These are phyloP conservation scores for Backusella tuberculispora DNA, from an alignment of 192 early-diverging fungal species.

Conservation along the genomic window DNA sequence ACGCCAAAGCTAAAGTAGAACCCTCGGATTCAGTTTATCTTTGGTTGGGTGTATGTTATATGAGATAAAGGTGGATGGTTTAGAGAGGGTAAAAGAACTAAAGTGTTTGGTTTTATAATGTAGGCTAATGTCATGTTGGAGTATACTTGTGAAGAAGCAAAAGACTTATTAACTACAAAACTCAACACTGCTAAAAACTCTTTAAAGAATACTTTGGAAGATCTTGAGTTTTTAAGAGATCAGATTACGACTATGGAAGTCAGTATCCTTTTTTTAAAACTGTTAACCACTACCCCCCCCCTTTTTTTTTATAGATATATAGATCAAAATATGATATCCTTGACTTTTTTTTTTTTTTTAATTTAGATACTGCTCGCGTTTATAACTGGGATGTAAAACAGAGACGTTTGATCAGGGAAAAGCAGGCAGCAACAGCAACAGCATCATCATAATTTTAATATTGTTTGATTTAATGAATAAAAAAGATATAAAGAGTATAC, in stretches of 20 bases:
- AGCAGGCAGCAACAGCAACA: slow-evolving; percentile 31
- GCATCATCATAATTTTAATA: slow-evolving; percentile 2
- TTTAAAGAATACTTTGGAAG: slow-evolving; percentile 80
- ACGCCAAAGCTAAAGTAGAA: slow-evolving; percentile 80
- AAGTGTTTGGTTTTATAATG: neutral
- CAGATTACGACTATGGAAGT: slow-evolving; percentile 99
- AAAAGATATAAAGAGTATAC: neutral
- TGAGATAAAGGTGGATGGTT: neutral
- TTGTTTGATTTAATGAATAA: slow-evolving; percentile 24
- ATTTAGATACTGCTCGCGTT: slow-evolving; percentile 85
- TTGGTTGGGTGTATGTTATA: slow-evolving; percentile 86
- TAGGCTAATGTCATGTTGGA: slow-evolving; percentile 98
- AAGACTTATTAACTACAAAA: slow-evolving; percentile 77
- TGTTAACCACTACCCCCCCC: neutral
- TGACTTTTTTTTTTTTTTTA: slow-evolving; percentile 29
- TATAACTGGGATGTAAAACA: slow-evolving; percentile 98
- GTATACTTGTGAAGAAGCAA: slow-evolving; percentile 89
- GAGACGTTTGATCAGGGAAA: slow-evolving; percentile 56
- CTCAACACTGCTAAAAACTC: slow-evolving; percentile 71
- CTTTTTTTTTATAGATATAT: neutral
- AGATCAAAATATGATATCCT: slow-evolving; percentile 21
- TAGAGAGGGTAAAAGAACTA: neutral
- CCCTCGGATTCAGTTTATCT: slow-evolving; percentile 83
- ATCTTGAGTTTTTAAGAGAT: slow-evolving; percentile 91
- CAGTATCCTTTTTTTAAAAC: slow-evolving; percentile 55